phyloP scores from a whole-genome alignment of 1,284 basidiomycete genomes.

The Coniferiporia sulphurascens region DNA sequence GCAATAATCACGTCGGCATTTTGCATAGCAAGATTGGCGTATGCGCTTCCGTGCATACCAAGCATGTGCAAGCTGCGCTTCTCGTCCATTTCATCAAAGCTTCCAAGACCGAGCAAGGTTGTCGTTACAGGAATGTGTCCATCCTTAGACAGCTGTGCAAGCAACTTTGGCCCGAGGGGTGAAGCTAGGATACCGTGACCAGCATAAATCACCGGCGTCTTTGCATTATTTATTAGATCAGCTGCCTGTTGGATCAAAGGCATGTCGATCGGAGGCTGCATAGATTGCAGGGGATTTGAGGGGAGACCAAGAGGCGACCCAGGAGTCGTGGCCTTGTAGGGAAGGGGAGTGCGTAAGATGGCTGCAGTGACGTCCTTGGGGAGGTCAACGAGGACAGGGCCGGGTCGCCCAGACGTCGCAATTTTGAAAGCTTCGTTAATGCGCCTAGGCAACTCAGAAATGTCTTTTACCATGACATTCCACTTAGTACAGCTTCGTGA shows the following conservation, averaged over 20 bases:
- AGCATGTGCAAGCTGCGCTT: constrained; percentile 93
- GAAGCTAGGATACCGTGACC: constrained; percentile 89
- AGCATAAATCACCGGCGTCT: constrained; percentile 91
- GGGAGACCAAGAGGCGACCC: constrained; percentile 77
- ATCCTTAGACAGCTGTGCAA: constrained; percentile 75
- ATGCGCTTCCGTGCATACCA: constrained; percentile 97
- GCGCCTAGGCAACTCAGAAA: constrained; percentile 87
- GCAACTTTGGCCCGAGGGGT: constrained; percentile 78
- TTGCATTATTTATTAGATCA: constrained; percentile 85
- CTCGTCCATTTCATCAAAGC: constrained; percentile 89
- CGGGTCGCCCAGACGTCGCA: constrained; percentile 93
- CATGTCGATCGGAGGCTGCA: constrained; percentile 59
- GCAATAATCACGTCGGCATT: constrained; percentile 97
- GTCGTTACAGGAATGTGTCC: constrained; percentile 97
- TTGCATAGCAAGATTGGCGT: constrained; percentile 98
- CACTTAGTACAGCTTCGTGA: constrained; percentile 97
- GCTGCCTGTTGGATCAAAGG: constrained; percentile 80
- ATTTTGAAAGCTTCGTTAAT: constrained; percentile 99
- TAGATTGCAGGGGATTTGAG: constrained; percentile 60
- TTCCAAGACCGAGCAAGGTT: constrained; percentile 92
- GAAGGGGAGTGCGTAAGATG: constrained; percentile 82
- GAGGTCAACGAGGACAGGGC: constrained; percentile 95
- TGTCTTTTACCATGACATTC: constrained; percentile 99
- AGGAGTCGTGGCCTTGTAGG: constrained; percentile 85
- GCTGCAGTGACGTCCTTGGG: constrained; percentile 97